These are phyloP conservation scores for Podospora conica DNA, from an alignment of 495 filamentous ascomycete species.

Conservation along the genomic window DNA sequence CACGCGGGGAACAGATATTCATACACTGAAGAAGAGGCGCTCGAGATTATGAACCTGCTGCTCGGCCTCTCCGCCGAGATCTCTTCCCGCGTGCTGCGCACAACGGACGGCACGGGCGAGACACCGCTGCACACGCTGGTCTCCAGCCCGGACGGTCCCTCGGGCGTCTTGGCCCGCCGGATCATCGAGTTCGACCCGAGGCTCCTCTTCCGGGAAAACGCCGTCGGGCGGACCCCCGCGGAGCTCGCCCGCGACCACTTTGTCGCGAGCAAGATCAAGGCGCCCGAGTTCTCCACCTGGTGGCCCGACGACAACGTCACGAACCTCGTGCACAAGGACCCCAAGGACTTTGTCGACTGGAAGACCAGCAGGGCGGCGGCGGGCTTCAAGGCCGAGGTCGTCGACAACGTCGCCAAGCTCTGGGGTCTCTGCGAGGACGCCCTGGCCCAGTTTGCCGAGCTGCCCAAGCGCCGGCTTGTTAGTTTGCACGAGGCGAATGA, in stretches of 20 bases:
- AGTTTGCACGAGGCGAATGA: conserved; percentile 67
- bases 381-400: conserved; percentile 6
- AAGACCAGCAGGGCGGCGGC: not conserved
- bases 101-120: conserved; percentile 62
- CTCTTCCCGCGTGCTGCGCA: conserved; percentile 42
- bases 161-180: conserved; percentile 35
- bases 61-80: conserved; percentile 45
- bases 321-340: not conserved
- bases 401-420: conserved; percentile 14
- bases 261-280: conserved; percentile 22
- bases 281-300: not conserved
- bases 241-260: conserved; percentile 57
- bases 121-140: conserved; percentile 56
- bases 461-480: conserved; percentile 54
- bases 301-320: not conserved
- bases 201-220: conserved; percentile 60
- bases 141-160: conserved; percentile 24
- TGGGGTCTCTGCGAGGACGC: conserved; percentile 31
- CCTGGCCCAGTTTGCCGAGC: conserved; percentile 14
- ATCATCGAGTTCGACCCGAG: conserved; percentile 52
- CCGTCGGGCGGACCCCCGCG: conserved; percentile 60
- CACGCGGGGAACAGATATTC: conserved; percentile 1
- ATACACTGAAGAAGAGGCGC: conserved; percentile 2
- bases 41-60: conserved; percentile 36
- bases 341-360: conserved; percentile 1